These are phyloP conservation scores for Tetrapyrgos nigripes DNA, from an alignment of 1,284 basidiomycete genomes.

Conservation along the genomic window DNA sequence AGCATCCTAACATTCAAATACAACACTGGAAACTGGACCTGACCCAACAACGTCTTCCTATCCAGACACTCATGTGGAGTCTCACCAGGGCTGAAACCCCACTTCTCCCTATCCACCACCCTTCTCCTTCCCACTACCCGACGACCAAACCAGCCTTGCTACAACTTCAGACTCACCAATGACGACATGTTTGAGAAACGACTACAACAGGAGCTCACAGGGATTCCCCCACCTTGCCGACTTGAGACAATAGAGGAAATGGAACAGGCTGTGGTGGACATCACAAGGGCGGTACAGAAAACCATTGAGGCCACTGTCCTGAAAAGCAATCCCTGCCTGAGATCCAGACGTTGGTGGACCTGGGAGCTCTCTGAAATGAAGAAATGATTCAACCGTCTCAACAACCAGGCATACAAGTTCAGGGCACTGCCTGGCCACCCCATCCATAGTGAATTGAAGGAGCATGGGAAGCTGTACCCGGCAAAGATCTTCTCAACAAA, in stretches of 20 bases:
- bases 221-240: background rate
- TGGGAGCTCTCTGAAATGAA: constrained; percentile 24
- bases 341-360: constrained; percentile 40
- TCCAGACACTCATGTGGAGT: constrained; percentile 8
- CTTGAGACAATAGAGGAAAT: constrained; percentile 7
- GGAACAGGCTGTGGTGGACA: constrained; percentile 3
- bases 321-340: constrained; percentile 21
- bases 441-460: constrained; percentile 23
- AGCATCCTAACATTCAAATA: constrained; percentile 35
- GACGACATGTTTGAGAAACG: background rate
- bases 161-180: background rate
- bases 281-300: constrained; percentile 24
- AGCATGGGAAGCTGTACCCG: constrained; percentile 30
- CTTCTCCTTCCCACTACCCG: background rate
- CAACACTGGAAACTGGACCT: constrained; percentile 29
- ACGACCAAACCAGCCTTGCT: background rate
- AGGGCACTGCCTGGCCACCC: constrained; percentile 21
- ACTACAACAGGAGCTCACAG: background rate
- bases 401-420: constrained; percentile 6
- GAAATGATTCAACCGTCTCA: constrained; percentile 17
- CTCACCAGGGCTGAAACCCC: constrained; percentile 2
- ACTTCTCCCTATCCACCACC: background rate
- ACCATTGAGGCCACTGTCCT: constrained; percentile 30
- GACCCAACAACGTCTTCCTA: constrained; percentile 42
- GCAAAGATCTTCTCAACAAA: constrained; percentile 36